These are phyloP conservation scores for Leccinum fibrillosum DNA, from an alignment of 768 basidiomycete genomes.

Conservation along the genomic window DNA sequence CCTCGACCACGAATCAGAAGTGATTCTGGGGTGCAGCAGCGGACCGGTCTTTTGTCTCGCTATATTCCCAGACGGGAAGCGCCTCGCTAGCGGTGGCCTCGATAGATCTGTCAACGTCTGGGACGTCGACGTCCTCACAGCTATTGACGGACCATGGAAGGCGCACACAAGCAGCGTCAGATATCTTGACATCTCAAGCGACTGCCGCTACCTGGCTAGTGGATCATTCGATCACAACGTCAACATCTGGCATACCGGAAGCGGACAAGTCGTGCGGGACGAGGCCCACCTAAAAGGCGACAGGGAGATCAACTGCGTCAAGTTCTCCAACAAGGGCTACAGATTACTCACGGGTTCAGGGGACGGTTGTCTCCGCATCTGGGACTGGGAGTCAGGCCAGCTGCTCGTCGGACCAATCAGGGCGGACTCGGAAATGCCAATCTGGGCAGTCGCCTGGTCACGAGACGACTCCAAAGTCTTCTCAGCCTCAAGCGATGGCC, in stretches of 20 bases:
- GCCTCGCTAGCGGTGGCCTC: conserved; percentile 28
- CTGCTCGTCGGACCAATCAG: conserved; percentile 27
- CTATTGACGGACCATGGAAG: conserved; percentile 22
- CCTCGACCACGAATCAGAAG: conserved; percentile 24
- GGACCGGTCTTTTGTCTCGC: conserved; percentile 27
- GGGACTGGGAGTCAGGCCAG: conserved; percentile 26
- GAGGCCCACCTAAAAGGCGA: conserved; percentile 22
- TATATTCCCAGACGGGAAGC: conserved; percentile 25
- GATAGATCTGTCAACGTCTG: conserved; percentile 31
- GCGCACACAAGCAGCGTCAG: conserved; percentile 26
- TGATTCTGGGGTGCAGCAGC: conserved; percentile 20
- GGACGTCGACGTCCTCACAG: conserved; percentile 22
- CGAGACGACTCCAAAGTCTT: conserved; percentile 27
- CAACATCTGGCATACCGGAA: conserved; percentile 30
- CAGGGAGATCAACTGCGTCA: conserved; percentile 27
- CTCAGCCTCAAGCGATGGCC: conserved; percentile 22
- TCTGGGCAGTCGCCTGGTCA: conserved; percentile 32
- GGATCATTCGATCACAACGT: conserved; percentile 32
- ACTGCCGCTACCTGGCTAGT: conserved; percentile 28
- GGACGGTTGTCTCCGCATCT: conserved; percentile 28
- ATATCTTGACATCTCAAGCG: conserved; percentile 26
- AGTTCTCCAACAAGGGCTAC: conserved; percentile 22
- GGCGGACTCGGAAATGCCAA: conserved; percentile 16
- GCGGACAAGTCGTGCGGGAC: conserved; percentile 22
- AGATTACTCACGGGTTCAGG: conserved; percentile 29